Evolutionary conservation across 2,329 filamentous ascomycete species (phyloP).

Genomic region (Didymella segeticola): DNA sequence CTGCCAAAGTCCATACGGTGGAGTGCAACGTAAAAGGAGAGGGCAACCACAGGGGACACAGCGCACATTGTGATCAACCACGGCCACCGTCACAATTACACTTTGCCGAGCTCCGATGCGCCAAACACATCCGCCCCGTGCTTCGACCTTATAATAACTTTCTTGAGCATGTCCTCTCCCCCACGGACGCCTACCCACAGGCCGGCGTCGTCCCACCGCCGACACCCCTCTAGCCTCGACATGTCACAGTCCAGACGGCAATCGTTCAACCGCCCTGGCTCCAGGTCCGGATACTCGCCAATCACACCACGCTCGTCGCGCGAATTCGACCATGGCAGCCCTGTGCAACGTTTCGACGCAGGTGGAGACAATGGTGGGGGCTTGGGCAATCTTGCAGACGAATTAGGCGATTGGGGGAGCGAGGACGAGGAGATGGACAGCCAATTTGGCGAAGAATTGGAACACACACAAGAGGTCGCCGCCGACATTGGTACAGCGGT

Average conservation of each 20-base stretch:
- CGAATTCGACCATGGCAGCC: slow-evolving; percentile 50
- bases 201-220: slow-evolving; percentile 47
- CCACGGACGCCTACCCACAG: slow-evolving; percentile 51
- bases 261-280: slow-evolving; percentile 51
- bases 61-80: slow-evolving; percentile 18
- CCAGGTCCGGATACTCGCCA: slow-evolving; percentile 52
- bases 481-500: slow-evolving; percentile 41
- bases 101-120: slow-evolving; percentile 18
- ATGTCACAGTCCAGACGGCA: slow-evolving; percentile 48
- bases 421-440: slow-evolving; percentile 65
- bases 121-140: slow-evolving; percentile 2
- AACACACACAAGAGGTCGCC: slow-evolving; percentile 30
- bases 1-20: not conserved
- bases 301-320: slow-evolving; percentile 51
- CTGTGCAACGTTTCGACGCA: slow-evolving; percentile 47
- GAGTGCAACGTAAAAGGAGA: slow-evolving; percentile 15
- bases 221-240: slow-evolving; percentile 51
- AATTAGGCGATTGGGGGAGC: slow-evolving; percentile 70
- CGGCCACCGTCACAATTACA: slow-evolving; percentile 11
- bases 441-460: slow-evolving; percentile 46
- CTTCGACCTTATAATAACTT: slow-evolving; percentile 10
- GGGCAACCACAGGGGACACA: slow-evolving; percentile 9
- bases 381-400: slow-evolving; percentile 80
- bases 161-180: slow-evolving; percentile 48
- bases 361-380: slow-evolving; percentile 57